Evolutionary conservation across 371 early-diverging fungal genomes (phyloP).

Genomic region (Zychaea mexicana): DNA sequence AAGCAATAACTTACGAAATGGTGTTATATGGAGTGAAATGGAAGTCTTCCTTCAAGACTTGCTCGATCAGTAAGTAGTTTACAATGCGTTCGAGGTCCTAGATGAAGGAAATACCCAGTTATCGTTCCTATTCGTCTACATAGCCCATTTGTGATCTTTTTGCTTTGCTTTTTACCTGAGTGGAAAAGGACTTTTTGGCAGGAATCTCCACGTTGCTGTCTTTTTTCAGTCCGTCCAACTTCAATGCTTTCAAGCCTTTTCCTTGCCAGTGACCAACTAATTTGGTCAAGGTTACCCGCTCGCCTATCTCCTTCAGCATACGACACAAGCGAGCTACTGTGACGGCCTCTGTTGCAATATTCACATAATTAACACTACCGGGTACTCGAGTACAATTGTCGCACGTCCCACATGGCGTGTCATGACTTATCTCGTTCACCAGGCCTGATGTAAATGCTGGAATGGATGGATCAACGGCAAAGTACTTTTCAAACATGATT

Average conservation of each 20-base stretch:
- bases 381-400: conserved; percentile 49
- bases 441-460: conserved; percentile 11
- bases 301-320: conserved; percentile 32
- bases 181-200: conserved; percentile 30
- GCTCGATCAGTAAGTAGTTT: conserved; percentile 45
- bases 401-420: conserved; percentile 50
- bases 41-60: conserved; percentile 57
- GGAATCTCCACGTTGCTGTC: conserved; percentile 35
- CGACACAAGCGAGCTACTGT: conserved; percentile 48
- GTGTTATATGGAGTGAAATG: conserved; percentile 61
- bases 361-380: conserved; percentile 19
- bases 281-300: conserved; percentile 56
- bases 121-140: background rate
- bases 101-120: background rate
- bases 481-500: conserved; percentile 65
- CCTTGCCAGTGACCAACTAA: conserved; percentile 54
- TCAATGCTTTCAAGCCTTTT: conserved; percentile 35
- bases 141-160: background rate
- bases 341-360: conserved; percentile 37
- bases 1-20: conserved; percentile 49
- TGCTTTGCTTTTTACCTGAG: conserved; percentile 19
- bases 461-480: conserved; percentile 38
- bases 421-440: conserved; percentile 36
- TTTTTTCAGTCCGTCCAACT: conserved; percentile 32
- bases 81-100: conserved; percentile 58